Base-by-base conservation (phyloP, 2,329 filamentous ascomycete species). In the Fusarium sublunatum region DNA sequence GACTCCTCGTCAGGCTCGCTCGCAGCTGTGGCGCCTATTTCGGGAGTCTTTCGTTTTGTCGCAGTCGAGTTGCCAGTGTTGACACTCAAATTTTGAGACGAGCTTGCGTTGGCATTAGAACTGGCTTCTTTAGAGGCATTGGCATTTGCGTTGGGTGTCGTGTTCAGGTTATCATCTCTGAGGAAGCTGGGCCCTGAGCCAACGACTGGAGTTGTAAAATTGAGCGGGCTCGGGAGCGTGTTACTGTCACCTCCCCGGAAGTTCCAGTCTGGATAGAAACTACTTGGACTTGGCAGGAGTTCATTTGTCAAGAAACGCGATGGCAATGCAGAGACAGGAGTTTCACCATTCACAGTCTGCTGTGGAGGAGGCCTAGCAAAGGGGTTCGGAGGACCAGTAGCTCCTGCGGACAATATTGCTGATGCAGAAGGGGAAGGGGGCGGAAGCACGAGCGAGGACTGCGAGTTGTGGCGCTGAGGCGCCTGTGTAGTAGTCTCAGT, bases 241-340 rank as follows among this genome's bases (percentile, higher is more conserved):
- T 95, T 96, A 74, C 85, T 91, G 66, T 95, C 91, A 53, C 81
- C 76, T 74, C 87, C 74, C 75, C 88, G 73, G 75, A 91, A 93
- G 66, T 90, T 89, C 93, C 93, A 97, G 63, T 96, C 93, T 0
- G 91, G 88, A 72, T 96, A 98, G 78, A 98, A 97, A 65, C 88
- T 92, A 64, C 91, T 96, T 1, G 95, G 95, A 53, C 92, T 96
- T 0, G 95, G 93, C 13, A 98, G 82, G 50, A 97, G 88, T 32
- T 93, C 92, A 65, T 91, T 92, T 55, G 89, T 90, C 68, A 98
- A 89, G 75, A 98, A 97, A 36, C 94, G 88, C 46, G 92, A 96
- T 0, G 95, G 95, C 10, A 99, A 82, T 4, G 94, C 93, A 2
- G 93, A 97, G n/a, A 96, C 93, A 0, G 95, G 95, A 0, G 95